Percentiles rank a stretch among this genome's conserved stretches.
These are phyloP conservation scores for Scleromitrula shiraiana DNA, from an alignment of 2,329 filamentous ascomycete species.

Conservation along the genomic window DNA sequence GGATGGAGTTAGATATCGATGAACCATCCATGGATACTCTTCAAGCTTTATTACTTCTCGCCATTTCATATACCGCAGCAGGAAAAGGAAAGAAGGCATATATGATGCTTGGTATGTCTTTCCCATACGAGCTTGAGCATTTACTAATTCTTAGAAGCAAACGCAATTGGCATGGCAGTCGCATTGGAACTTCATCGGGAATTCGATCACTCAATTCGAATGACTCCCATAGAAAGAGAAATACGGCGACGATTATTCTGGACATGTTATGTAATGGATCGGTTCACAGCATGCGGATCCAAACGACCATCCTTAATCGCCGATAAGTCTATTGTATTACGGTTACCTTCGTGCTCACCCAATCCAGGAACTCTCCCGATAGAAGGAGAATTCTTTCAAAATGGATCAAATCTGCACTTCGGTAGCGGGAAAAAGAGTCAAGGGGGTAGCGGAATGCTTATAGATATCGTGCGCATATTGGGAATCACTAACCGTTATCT, in stretches of 20 bases:
- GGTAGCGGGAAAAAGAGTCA: constrained; percentile 62
- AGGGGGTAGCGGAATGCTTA: constrained; percentile 71
- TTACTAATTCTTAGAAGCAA: constrained; percentile 45
- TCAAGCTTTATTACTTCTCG: constrained; percentile 67
- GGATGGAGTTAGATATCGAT: constrained; percentile 66
- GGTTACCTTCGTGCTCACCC: constrained; percentile 67
- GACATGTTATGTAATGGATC: constrained; percentile 80
- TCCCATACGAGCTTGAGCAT: background rate
- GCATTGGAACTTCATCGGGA: constrained; percentile 77
- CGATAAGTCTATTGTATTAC: constrained; percentile 67
- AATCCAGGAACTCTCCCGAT: constrained; percentile 52
- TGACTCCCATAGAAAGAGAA: constrained; percentile 64
- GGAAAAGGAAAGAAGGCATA: constrained; percentile 80
- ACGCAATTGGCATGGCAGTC: constrained; percentile 73
- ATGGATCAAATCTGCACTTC: constrained; percentile 64
- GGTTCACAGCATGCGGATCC: constrained; percentile 75
- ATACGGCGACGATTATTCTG: constrained; percentile 75
- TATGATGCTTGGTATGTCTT: constrained; percentile 65
- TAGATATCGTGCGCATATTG: constrained; percentile 75
- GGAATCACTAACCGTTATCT: constrained; percentile 79
- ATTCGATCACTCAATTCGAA: constrained; percentile 51
- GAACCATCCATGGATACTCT: constrained; percentile 73
- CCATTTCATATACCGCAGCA: constrained; percentile 66
- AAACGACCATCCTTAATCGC: constrained; percentile 72
- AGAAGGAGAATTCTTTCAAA: constrained; percentile 76